These are phyloP conservation scores for Eucalyptus leucophloia DNA, from an alignment of 345 rosid species.

Conservation along the genomic window DNA sequence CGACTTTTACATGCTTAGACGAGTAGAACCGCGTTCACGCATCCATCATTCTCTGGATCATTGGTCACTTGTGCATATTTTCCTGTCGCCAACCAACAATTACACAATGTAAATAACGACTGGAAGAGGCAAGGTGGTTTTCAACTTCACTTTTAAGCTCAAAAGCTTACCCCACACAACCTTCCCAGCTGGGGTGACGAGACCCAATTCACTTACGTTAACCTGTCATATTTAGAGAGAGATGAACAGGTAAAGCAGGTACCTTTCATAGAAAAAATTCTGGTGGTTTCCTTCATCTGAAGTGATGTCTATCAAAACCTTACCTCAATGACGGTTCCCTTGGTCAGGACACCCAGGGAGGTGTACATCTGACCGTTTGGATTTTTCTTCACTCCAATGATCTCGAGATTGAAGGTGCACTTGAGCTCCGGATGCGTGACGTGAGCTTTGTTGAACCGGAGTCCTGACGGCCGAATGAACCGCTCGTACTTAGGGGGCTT, in stretches of 20 bases:
- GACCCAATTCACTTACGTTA: slow-evolving; percentile 82
- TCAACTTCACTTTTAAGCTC: not conserved
- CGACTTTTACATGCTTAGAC: not conserved
- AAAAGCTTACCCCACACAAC: slow-evolving; percentile 80
- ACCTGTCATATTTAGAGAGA: slow-evolving; percentile 27
- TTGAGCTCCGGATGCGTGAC: slow-evolving; percentile 91
- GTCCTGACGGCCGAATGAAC: slow-evolving; percentile 83
- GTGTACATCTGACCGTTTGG: slow-evolving; percentile 95
- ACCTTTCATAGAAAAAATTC: not conserved
- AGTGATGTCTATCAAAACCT: not conserved
- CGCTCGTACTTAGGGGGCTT: slow-evolving; percentile 98
- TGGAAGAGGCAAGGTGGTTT: not conserved
- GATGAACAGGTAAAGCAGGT: not conserved
- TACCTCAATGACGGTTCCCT: slow-evolving; percentile 89
- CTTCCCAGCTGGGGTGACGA: slow-evolving; percentile 87
- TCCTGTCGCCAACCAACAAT: slow-evolving; percentile 27
- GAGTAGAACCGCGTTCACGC: slow-evolving; percentile 78
- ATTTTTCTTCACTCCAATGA: slow-evolving; percentile 82
- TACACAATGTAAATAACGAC: not conserved
- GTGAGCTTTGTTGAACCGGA: slow-evolving; percentile 86
- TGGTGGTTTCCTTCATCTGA: not conserved
- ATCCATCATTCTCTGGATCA: slow-evolving; percentile 88
- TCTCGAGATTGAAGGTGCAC: slow-evolving; percentile 80
- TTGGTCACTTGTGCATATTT: slow-evolving; percentile 96
- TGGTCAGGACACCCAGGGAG: slow-evolving; percentile 86